Evolutionary conservation across 148 eudicot species (phyloP), one percentile per base, ranked within the genome.

Genomic region (Polygonum maritimum): DNA sequence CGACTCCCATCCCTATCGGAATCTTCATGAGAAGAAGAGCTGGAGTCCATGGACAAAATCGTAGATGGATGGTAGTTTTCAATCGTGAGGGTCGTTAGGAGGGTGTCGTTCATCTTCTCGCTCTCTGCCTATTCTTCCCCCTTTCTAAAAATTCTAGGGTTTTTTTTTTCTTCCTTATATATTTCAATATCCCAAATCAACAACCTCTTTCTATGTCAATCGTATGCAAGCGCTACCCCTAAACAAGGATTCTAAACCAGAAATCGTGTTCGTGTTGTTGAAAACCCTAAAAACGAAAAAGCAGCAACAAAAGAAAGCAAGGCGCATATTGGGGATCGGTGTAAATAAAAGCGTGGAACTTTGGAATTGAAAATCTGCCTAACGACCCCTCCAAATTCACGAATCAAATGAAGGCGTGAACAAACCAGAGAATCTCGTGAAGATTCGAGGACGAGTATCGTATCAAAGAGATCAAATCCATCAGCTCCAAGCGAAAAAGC

Each of bases 31-130:
- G 88, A 85, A 4, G 89, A 82, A 0, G 88, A 86, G 75, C 90
- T 83, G 10, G 91, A 86, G 80, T 91, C 96, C 93, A 89, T 89
- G 14, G 93, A 83, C 48, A 91, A 79, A 10, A 91, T 77, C 3
- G 93, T 88, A 1, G 90, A 87, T 33, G 89, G 86, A 74, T 83
- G 91, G 60, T 77, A 83, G 54, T 82, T 86, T 75, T 91, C 91
- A 79, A 91, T 89, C 16, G 89, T 86, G 65, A 89, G 84, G 58
- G 87, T 84, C 33, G 96, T 89, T 69, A 89, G 80, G 31, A 87
- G 76, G 77, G 82, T 84, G 79, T 85, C 92, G 39, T 84, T 90
- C 86, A 87, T 82, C 76, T 78, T 83, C 79, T 60, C 31, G 31
- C 52, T 71, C 81, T 57, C 80, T 78, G 60, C 75, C 79, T 82